Base-by-base conservation (phyloP, 352 stramenopile species). In the Phytophthora aleatoria region DNA sequence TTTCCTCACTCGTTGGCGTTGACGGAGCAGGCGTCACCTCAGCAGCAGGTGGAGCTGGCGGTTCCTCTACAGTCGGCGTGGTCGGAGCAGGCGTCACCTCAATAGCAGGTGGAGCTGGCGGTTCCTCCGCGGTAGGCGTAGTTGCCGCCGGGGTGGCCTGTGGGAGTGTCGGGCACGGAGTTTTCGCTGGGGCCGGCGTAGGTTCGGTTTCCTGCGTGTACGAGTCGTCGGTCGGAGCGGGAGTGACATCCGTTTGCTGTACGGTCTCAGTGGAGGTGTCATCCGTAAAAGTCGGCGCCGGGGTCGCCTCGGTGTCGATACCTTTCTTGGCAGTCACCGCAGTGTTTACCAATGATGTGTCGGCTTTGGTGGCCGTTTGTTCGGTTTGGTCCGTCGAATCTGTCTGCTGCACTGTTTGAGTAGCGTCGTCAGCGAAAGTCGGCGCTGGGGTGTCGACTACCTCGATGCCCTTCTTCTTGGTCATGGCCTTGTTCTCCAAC, bases 261-360 rank as follows among this genome's bases (percentile, higher is more conserved):
- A 60, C 54, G 9, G 50, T 65, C 41, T 64, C 58, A 11, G 57
- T 58, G 7, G 45, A 57, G 2, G 48, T 56, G 26, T 62, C 53
- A 9, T 71, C 57, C 1, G 63, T 27, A 15, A 72, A 64, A 16
- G 71, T 73, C 0, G 64, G 62, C 16, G 50, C 59, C 15, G 61
- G 64, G 2, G 69, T 74, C 7, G 70, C 38, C 24, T 56, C 15
- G n/a, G 60, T 48, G n/a, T 67, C 36, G 43, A 62, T 13, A 11
- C 62, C 61, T 27, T 36, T 33, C 33, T 66, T 65, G 38, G 24
- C 42, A 33, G 50, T 53, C 50, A 71, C 12, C 10, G 38, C 51
- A 15, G 16, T 61, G 15, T 67, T 58, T n/a, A 38, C 50, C 20
- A 67, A 26, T 16, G 43, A 42, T 0, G 50, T 66, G 38, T 71